Percentiles rank a stretch among this genome's conserved stretches.
These are phyloP conservation scores for Pseudogymnoascus sp. DNA, from an alignment of 2,329 filamentous ascomycete genomes.

Conservation along the genomic window DNA sequence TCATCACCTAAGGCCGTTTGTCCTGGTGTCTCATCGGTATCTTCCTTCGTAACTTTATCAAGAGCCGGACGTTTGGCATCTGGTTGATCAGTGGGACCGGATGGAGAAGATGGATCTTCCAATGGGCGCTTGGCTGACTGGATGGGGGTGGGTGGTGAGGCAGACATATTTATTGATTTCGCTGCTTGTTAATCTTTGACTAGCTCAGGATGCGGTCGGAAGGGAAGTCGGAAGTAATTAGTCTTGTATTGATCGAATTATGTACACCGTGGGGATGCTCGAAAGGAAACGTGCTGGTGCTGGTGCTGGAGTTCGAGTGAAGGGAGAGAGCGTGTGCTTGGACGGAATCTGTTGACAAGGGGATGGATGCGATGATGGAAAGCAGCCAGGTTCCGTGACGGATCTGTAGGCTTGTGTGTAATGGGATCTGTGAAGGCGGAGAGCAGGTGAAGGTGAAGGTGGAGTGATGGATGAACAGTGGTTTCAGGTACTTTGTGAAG, in stretches of 20 bases:
- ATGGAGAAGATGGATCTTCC: conserved; percentile 93
- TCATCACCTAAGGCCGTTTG: conserved; percentile 32
- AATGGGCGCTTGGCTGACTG: conserved; percentile 83
- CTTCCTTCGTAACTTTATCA: conserved; percentile 74
- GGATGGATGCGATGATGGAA: background rate
- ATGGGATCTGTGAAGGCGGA: conserved; percentile 20
- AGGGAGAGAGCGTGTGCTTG: conserved; percentile 29
- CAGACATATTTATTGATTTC: conserved; percentile 59
- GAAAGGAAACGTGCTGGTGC: conserved; percentile 91
- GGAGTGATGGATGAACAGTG: conserved; percentile 29
- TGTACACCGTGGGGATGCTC: conserved; percentile 81
- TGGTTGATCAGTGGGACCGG: conserved; percentile 82
- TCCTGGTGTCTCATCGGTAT: conserved; percentile 36
- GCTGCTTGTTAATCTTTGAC: conserved; percentile 29
- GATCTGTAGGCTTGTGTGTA: conserved; percentile 13
- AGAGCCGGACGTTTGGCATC: conserved; percentile 95
- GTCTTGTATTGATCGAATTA: conserved; percentile 55
- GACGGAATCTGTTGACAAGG: conserved; percentile 27
- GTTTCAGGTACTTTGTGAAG: conserved; percentile 22
- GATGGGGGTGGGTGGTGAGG: conserved; percentile 57
- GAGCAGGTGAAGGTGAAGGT: conserved; percentile 27
- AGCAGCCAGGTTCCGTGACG: conserved; percentile 8
- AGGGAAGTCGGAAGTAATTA: conserved; percentile 40
- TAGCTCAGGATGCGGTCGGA: conserved; percentile 31
- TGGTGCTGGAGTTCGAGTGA: conserved; percentile 28